A percentile compares a stretch with the other conserved stretches of the same genome.
Conservation (phyloP, 139 green algal genomes). For the Nannochloris sp. region DNA sequence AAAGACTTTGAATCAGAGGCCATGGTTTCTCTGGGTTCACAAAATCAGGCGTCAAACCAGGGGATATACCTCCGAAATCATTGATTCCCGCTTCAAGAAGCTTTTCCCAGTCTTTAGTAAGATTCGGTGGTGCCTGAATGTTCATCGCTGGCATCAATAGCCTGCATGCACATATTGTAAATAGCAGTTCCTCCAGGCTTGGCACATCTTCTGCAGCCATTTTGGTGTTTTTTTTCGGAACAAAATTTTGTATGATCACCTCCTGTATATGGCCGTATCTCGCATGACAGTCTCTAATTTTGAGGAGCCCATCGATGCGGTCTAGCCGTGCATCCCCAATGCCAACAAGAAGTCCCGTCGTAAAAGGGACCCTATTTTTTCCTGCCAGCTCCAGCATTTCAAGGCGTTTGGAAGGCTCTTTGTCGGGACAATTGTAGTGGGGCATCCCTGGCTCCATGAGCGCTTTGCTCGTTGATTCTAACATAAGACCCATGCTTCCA, state of each 20-base stretch:
- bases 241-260: conserved; percentile 86
- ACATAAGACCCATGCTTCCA: conserved; percentile 79
- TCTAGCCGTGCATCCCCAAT: conserved; percentile 71
- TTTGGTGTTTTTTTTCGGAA: conserved; percentile 55
- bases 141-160: conserved; percentile 53
- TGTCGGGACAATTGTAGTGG: conserved; percentile 75
- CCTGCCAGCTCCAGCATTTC: conserved; percentile 43
- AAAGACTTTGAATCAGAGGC: conserved; percentile 63
- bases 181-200: conserved; percentile 58
- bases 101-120: conserved; percentile 41
- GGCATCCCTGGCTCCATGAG: conserved; percentile 37
- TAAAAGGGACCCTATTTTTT: conserved; percentile 60
- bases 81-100: conserved; percentile 75
- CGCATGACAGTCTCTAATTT: conserved; percentile 39
- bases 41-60: conserved; percentile 67
- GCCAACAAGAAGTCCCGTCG: conserved; percentile 71
- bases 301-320: conserved; percentile 46
- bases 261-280: conserved; percentile 62
- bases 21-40: conserved; percentile 75
- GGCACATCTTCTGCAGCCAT: conserved; percentile 55
- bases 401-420: conserved; percentile 24
- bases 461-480: conserved; percentile 52
- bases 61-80: conserved; percentile 78
- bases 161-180: conserved; percentile 63
- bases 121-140: conserved; percentile 63